Base-by-base conservation (phyloP, 1,284 basidiomycete genomes). In the Marasmius oreades region DNA sequence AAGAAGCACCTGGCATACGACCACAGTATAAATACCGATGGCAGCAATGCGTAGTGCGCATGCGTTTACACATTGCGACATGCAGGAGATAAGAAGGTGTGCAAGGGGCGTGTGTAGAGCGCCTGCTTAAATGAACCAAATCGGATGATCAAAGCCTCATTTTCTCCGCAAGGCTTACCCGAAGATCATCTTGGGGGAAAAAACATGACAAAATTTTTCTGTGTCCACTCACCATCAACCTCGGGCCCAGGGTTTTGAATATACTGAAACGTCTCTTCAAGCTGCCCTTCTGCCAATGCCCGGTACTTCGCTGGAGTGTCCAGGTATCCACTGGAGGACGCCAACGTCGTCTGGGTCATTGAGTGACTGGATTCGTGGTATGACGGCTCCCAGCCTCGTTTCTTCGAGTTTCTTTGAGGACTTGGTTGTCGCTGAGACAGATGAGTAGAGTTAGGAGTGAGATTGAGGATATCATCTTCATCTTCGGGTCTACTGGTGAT, bases 351-450 rank as follows among this genome's bases (percentile, higher is more conserved):
- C 31, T 78, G 67, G 1, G 84, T 31, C 5, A 10, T 31, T 10
- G 28, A 79, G 58, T 67, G 71, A 62, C 79, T 83, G 3, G 78
- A 77, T 60, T 82, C 82, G 53, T 79, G 73, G 54, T 75, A 74
- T 0, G 83, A 73, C 5, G 86, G 86, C 45, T 82, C 81, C 88
- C 87, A 90, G 51, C 84, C 85, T 66, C 88, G 73, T 68, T 90
- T 90, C 53, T 79, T 73, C 18, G 72, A 59, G 46, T 72, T 56
- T 4, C 23, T 23, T 63, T 28, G 69, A 31, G 48, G 46, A 8
- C 56, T 55, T n/a, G 53, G 53, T 28, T 39, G 24, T 23, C 11
- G 34, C 24, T 26, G 26, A 28, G 42, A 23, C 26, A 14, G 33
- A 42, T 42, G 16, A 20, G 39, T 14, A 14, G 8, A 16, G 10